These are phyloP conservation scores for Rosa hybrid DNA, from an alignment of 331 rosid genomes.

Conservation along the genomic window DNA sequence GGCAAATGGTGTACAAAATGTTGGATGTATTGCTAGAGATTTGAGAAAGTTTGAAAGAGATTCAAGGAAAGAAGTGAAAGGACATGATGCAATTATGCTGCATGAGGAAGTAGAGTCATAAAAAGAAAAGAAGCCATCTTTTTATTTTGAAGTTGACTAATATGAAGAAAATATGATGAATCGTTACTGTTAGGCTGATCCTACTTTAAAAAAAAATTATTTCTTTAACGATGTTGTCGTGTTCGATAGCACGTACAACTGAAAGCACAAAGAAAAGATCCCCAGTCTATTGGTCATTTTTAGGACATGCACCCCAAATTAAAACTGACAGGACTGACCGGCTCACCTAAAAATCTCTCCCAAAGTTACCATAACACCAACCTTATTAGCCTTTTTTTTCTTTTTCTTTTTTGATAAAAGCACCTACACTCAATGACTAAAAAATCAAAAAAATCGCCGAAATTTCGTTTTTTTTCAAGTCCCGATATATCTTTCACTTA, in stretches of 20 bases:
- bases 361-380: no score
- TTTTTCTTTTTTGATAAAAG: no score
- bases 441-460: no score
- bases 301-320: no score
- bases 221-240: background rate
- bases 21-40: background rate
- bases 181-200: background rate
- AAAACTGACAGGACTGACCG: no score
- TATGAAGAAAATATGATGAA: background rate
- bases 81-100: background rate
- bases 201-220: background rate
- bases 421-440: no score
- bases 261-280: background rate
- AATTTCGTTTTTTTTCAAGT: no score
- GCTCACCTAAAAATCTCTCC: no score
- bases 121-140: background rate
- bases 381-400: no score
- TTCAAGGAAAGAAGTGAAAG: background rate
- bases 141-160: background rate
- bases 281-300: no score
- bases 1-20: background rate
- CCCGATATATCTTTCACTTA: no score
- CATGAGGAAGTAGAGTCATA: background rate
- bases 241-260: conserved; percentile 7
- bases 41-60: background rate